Evolutionary conservation across 352 stramenopile genomes (phyloP).

Genomic region (Phytopythium mirpurense): DNA sequence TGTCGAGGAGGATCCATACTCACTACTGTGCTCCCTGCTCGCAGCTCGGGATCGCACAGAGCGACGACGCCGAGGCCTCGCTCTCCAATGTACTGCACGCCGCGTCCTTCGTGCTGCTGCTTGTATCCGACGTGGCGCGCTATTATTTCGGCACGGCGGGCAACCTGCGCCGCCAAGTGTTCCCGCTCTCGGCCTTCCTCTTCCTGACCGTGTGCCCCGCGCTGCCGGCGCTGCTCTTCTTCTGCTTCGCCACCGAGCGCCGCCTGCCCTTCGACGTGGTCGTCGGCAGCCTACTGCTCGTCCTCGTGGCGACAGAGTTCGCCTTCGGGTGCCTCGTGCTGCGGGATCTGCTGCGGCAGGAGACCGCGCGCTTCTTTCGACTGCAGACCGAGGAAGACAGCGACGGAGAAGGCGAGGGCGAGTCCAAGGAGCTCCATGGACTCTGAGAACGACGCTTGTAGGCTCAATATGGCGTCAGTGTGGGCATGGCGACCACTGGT

Average conservation of each 20-base stretch:
- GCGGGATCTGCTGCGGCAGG: conserved; percentile 44
- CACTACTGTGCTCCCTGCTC: too few species aligned
- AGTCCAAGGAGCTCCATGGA: neutral
- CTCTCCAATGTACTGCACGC: conserved; percentile 36
- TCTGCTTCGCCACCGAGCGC: conserved; percentile 47
- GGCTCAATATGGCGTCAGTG: too few species aligned
- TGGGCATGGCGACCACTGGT: too few species aligned
- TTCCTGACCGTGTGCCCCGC: conserved; percentile 61
- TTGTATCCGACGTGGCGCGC: conserved; percentile 36
- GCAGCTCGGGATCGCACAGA: neutral
- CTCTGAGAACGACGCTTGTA: too few species aligned
- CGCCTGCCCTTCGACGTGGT: conserved; percentile 43
- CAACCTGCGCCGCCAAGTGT: conserved; percentile 53
- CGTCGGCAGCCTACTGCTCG: conserved; percentile 23
- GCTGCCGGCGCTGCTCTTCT: conserved; percentile 47
- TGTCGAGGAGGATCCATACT: too few species aligned
- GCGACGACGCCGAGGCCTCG: conserved; percentile 4
- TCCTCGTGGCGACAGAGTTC: conserved; percentile 38
- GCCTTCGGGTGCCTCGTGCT: conserved; percentile 36
- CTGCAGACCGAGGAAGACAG: conserved; percentile 10
- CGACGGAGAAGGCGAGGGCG: conserved; percentile 15
- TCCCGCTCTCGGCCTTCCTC: conserved; percentile 60
- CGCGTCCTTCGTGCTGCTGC: conserved; percentile 36
- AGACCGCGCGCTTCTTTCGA: conserved; percentile 55
- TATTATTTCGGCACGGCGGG: conserved; percentile 56